Evolutionary conservation across 2,329 filamentous ascomycete species (phyloP).

Genomic region (Apiospora malaysiana): DNA sequence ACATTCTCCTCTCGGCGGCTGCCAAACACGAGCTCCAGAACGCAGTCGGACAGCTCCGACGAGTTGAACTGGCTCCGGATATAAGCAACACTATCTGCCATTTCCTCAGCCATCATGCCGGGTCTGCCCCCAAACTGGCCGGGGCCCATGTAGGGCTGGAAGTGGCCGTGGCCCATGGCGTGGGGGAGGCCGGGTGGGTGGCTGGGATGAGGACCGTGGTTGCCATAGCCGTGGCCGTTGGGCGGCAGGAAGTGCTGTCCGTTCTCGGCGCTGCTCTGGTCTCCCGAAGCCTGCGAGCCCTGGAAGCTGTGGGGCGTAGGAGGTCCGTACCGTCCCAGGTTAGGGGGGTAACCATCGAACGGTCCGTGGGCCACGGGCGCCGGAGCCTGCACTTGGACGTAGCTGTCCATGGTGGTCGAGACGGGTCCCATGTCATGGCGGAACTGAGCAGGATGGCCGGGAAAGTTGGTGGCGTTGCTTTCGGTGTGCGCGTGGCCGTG

Average conservation of each 20-base stretch:
- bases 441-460: constrained; percentile 33
- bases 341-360: constrained; percentile 42
- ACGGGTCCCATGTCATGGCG: constrained; percentile 35
- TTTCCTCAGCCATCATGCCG: constrained; percentile 31
- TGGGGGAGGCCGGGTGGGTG: constrained; percentile 25
- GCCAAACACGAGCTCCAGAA: constrained; percentile 46
- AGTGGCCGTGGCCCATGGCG: constrained; percentile 27
- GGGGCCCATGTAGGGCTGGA: constrained; percentile 37
- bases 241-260: constrained; percentile 43
- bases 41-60: constrained; percentile 48
- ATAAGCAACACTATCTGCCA: constrained; percentile 39
- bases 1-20: constrained; percentile 45
- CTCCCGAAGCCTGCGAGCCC: constrained; percentile 62
- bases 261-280: constrained; percentile 48
- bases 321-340: constrained; percentile 51
- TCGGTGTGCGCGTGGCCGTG: constrained; percentile 37
- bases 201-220: constrained; percentile 19
- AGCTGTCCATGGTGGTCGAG: constrained; percentile 33
- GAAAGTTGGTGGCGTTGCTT: constrained; percentile 35
- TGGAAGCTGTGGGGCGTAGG: constrained; percentile 67
- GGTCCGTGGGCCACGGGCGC: constrained; percentile 35
- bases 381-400: constrained; percentile 31
- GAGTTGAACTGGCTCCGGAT: constrained; percentile 46
- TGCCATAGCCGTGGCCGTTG: constrained; percentile 38
- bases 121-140: constrained; percentile 33